These are phyloP conservation scores for Fusarium buxicola DNA, from an alignment of 2,329 filamentous ascomycete species.

Conservation along the genomic window DNA sequence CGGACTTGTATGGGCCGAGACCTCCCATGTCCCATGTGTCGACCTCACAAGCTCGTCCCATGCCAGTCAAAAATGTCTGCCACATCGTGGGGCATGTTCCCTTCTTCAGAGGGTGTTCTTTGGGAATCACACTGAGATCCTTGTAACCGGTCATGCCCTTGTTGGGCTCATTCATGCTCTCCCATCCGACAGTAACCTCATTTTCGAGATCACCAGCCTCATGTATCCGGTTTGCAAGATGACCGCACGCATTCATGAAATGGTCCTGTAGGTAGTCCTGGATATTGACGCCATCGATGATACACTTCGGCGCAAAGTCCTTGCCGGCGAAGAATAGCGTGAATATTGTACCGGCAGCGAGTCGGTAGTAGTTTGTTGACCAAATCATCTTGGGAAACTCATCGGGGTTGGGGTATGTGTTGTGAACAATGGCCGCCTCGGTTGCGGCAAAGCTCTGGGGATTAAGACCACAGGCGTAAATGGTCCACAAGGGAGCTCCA, in stretches of 20 bases:
- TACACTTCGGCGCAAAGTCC: slow-evolving; percentile 94
- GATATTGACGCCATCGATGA: slow-evolving; percentile 94
- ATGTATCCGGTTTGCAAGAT: slow-evolving; percentile 85
- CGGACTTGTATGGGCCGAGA: slow-evolving; percentile 91
- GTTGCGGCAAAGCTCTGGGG: slow-evolving; percentile 86
- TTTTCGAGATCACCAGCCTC: slow-evolving; percentile 91
- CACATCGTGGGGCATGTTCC: slow-evolving; percentile 93
- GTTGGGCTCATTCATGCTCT: slow-evolving; percentile 96
- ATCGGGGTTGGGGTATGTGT: slow-evolving; percentile 86
- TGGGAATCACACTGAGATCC: slow-evolving; percentile 84
- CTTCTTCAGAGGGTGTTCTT: slow-evolving; percentile 90
- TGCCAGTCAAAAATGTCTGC: slow-evolving; percentile 93
- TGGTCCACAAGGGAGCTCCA: slow-evolving; percentile 96
- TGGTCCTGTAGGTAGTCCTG: slow-evolving; percentile 94
- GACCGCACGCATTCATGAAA: slow-evolving; percentile 81
- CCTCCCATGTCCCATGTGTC: slow-evolving; percentile 94
- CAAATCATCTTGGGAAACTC: slow-evolving; percentile 99
- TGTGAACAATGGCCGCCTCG: slow-evolving; percentile 93
- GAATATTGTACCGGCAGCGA: slow-evolving; percentile 91
- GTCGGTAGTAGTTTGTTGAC: slow-evolving; percentile 94
- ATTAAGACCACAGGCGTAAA: slow-evolving; percentile 93
- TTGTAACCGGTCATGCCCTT: slow-evolving; percentile 85
- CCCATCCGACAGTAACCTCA: slow-evolving; percentile 92
- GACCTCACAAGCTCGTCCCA: slow-evolving; percentile 88
- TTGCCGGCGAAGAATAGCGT: slow-evolving; percentile 92